Percentiles rank a stretch among this genome's conserved stretches.
Conservation (phyloP, 2,329 filamentous ascomycete species). For the Apiospora rasikravindrae region DNA sequence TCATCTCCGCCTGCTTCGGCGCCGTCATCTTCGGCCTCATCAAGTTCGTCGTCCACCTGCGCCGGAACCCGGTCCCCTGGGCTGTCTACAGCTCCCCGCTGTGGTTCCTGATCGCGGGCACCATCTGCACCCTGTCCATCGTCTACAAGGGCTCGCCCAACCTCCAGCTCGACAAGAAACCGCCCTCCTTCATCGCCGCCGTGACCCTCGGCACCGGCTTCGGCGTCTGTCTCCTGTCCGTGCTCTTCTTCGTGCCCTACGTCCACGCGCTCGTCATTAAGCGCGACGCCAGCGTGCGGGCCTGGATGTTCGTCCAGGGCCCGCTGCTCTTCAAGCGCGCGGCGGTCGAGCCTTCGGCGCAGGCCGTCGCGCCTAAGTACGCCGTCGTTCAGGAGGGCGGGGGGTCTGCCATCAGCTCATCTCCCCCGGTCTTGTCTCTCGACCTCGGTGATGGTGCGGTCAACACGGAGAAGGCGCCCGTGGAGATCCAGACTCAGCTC, state of each 20-base stretch:
- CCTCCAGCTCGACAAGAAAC: slow-evolving; percentile 69
- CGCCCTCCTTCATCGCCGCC: slow-evolving; percentile 69
- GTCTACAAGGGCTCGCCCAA: slow-evolving; percentile 82
- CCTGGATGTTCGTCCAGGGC: slow-evolving; percentile 66
- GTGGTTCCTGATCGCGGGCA: slow-evolving; percentile 78
- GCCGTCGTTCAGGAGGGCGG: slow-evolving; percentile 73
- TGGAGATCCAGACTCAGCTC: slow-evolving; percentile 53
- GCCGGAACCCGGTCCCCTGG: slow-evolving; percentile 74
- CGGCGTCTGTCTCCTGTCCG: slow-evolving; percentile 63
- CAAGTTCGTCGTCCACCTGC: slow-evolving; percentile 72
- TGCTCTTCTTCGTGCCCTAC: slow-evolving; percentile 76
- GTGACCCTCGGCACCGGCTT: slow-evolving; percentile 70
- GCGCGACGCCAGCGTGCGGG: slow-evolving; percentile 68
- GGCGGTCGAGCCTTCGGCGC: slow-evolving; percentile 55
- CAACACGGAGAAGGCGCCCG: slow-evolving; percentile 33
- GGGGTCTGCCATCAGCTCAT: slow-evolving; percentile 42
- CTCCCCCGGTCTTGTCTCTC: background rate
- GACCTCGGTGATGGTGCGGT: slow-evolving; percentile 35
- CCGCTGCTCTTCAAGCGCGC: slow-evolving; percentile 69
- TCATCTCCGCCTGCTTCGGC: slow-evolving; percentile 68
- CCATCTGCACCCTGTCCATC: slow-evolving; percentile 76
- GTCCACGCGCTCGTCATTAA: slow-evolving; percentile 71
- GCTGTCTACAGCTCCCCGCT: slow-evolving; percentile 75
- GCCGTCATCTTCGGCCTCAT: slow-evolving; percentile 75
- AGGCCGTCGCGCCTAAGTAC: slow-evolving; percentile 72